Base-by-base conservation (phyloP, 108 stramenopile genomes). In the Nitzschia sp. region DNA sequence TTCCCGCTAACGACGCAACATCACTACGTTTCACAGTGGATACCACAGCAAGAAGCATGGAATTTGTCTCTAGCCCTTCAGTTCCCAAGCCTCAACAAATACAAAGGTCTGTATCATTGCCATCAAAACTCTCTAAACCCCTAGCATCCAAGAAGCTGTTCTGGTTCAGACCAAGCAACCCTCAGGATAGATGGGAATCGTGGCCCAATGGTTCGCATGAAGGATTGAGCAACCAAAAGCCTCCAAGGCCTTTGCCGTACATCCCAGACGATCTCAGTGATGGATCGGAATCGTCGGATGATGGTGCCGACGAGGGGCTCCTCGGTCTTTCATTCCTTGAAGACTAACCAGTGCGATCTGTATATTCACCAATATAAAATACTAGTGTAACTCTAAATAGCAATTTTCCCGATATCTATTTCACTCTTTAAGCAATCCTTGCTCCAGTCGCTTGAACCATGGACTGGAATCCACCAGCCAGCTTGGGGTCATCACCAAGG, bases 401-500 rank as follows among this genome's bases (percentile, higher is more conserved):
- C 26, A 58, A 58, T 39, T 11, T 11, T 14, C 38, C 14, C 10
- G n/a, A 12, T 3, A 58, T 15, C 15, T 12, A 39, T 54, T 24
- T 5, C 6, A 7, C 0, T 12, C 21, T 6, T 25, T 67, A 73
- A 8, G 57, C 50, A 44, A 67, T 52, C 51, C 51, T 73, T 14
- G 63, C 60, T 8, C 75, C 75, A 10, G 50, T 50, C 39, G 53
- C 75, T 60, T 80, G 79, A 44, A 81, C 72, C 66, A 92, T 76
- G 25, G 53, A 54, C 20, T 89, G 82, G 50, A 92, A 77, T 38
- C 84, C 83, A 43, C 68, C 53, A 46, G 66, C 64, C 46, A 88
- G 61, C 73, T 93, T 90, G 5, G 86, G 77, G 62, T 93, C 88
- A 24, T 38, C 52, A 29, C 69, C 57, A 25, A 90, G 59, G 62